Evolutionary conservation across 1,284 basidiomycete species (phyloP).

Genomic region (Melampsora occidentalis): DNA sequence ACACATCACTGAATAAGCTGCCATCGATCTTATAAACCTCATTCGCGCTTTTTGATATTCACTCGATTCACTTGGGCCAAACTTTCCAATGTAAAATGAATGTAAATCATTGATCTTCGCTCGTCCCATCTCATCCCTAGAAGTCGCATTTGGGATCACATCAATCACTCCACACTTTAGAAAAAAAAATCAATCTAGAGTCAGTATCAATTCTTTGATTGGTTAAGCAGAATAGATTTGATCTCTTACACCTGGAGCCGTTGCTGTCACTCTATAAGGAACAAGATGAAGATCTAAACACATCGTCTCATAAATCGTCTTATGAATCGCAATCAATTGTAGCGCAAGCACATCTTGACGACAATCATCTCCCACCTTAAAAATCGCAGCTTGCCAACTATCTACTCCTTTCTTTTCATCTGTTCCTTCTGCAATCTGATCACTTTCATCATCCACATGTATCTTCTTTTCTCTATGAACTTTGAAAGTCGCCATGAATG

Average conservation of each 20-base stretch:
- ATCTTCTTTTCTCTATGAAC: constrained; percentile 76
- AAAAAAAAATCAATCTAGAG: constrained; percentile 16
- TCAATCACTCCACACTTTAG: constrained; percentile 92
- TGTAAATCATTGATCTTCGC: constrained; percentile 95
- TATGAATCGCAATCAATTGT: constrained; percentile 99
- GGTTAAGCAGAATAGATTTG: background rate
- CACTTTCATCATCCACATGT: constrained; percentile 66
- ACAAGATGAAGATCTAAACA: constrained; percentile 89
- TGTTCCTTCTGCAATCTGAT: constrained; percentile 56
- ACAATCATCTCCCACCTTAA: constrained; percentile 99
- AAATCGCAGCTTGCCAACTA: constrained; percentile 97
- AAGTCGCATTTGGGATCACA: constrained; percentile 96
- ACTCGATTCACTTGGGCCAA: constrained; percentile 81
- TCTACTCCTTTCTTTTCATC: constrained; percentile 71
- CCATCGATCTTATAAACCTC: constrained; percentile 99
- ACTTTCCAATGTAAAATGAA: constrained; percentile 91
- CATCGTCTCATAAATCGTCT: constrained; percentile 85
- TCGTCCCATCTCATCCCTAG: constrained; percentile 97
- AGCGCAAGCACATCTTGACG: constrained; percentile 94
- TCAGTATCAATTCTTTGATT: background rate
- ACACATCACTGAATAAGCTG: constrained; percentile 97
- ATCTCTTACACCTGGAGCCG: constrained; percentile 79
- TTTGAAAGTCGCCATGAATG: constrained; percentile 99
- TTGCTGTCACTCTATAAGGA: constrained; percentile 96
- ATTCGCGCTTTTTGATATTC: constrained; percentile 88